Conservation (phyloP, 2,329 filamentous ascomycete genomes). For the Nemania sp. region DNA sequence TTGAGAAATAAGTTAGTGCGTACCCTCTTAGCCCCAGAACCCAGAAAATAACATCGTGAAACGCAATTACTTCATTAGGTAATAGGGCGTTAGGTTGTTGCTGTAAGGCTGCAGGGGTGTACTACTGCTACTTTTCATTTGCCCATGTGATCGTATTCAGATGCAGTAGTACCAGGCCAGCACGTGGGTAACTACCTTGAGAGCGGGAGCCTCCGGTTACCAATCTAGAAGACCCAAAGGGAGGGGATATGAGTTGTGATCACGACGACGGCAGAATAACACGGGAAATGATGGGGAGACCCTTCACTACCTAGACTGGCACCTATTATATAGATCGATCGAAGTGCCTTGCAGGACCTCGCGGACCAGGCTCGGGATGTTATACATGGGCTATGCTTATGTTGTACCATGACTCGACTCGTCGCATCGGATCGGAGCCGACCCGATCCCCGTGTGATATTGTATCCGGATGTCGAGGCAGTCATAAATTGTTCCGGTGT, state of each 20-base stretch:
- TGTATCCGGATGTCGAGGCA: not conserved
- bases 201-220: slow-evolving; percentile 13
- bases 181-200: slow-evolving; percentile 32
- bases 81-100: slow-evolving; percentile 27
- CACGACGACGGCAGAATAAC: not conserved
- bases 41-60: slow-evolving; percentile 31
- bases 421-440: slow-evolving; percentile 23
- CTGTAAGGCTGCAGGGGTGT: slow-evolving; percentile 45
- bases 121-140: slow-evolving; percentile 20
- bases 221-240: not conserved
- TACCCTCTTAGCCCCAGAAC: not conserved
- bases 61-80: slow-evolving; percentile 34
- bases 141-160: slow-evolving; percentile 37
- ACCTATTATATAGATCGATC: too few relatives aligned
- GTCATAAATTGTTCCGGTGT: not conserved
- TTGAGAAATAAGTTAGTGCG: not conserved
- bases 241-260: not conserved
- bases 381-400: not conserved
- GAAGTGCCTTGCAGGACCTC: slow-evolving; percentile 1
- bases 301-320: not conserved
- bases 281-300: slow-evolving; percentile 6
- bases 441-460: slow-evolving; percentile 8
- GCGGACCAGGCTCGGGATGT: not conserved
- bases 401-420: not conserved
- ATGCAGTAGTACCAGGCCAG: slow-evolving; percentile 28